Base-by-base conservation (phyloP, 2,329 filamentous ascomycete genomes). In the Chaetomiaceae sp. region DNA sequence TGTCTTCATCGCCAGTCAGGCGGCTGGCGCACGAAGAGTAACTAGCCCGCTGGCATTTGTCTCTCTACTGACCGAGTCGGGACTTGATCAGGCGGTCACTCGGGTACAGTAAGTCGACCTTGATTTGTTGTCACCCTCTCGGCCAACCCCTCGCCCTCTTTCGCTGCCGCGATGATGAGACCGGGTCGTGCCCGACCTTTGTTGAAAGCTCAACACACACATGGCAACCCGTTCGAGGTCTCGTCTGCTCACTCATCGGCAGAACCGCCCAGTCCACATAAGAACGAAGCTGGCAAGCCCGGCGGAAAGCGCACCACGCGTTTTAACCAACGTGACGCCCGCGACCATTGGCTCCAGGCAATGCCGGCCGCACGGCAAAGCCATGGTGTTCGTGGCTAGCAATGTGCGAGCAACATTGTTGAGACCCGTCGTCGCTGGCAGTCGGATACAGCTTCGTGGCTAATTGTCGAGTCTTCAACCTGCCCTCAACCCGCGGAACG, bases 331-430 rank as follows among this genome's bases (percentile, higher is more conserved):
- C 27, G 8, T 15, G 27, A 19, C 8, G 27, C 15, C 27, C 9
- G 9, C 7, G 9, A 6, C n/a, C 23, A 31, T 17, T 12, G 14
- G 20, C 15, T 22, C 7, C 38, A 29, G 27, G n/a, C n/a, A 23
- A 20, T 9, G 2, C 19, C 34, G 8, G 6, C 36, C 25, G 29
- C 6, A 39, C 42, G 39, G n/a, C 27, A 45, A 19, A 38, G 50
- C 36, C 58, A 61, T 59, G 55, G 34, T 54, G 25, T 44, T 53
- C 15, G 36, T 45, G 37, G 39, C 47, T 43, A 51, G 47, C 39
- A 47, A 60, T 57, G 58, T 49, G 54, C 47, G 52, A 47, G 40
- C 42, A 46, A 37, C 20, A 25, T 53, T 50, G 31, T 51, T 43
- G 19, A 46, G 25, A 47, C 33, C 27, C 29, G 25, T 50, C 40